Conservation (phyloP, 768 basidiomycete genomes). For the Flagelloscypha sp. region DNA sequence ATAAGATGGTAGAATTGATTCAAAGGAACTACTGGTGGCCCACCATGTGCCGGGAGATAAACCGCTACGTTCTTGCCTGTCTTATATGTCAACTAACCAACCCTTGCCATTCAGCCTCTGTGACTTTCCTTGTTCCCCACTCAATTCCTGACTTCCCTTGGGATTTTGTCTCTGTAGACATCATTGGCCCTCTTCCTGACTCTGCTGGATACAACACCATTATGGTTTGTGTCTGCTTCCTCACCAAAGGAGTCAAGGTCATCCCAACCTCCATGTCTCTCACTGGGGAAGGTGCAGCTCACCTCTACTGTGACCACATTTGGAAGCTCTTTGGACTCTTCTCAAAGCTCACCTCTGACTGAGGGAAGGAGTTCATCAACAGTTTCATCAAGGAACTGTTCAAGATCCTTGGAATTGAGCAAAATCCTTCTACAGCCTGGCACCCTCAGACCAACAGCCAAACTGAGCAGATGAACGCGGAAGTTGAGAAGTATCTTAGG, state of each 20-base stretch:
- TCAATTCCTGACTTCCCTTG: too few relatives aligned
- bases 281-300: conserved; percentile 13
- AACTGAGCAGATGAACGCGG: conserved; percentile 23
- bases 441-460: conserved; percentile 16
- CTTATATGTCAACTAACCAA: conserved; percentile 23
- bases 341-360: conserved; percentile 17
- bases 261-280: conserved; percentile 14
- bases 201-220: too few relatives aligned
- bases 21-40: conserved; percentile 20
- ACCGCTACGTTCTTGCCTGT: conserved; percentile 21
- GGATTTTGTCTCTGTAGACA: too few relatives aligned
- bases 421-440: conserved; percentile 15
- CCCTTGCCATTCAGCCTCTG: conserved; percentile 19
- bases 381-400: conserved; percentile 23
- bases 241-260: too few relatives aligned
- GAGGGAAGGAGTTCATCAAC: conserved; percentile 21
- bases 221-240: too few relatives aligned
- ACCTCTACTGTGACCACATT: conserved; percentile 13
- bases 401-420: conserved; percentile 21
- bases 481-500: conserved; percentile 21
- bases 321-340: conserved; percentile 21
- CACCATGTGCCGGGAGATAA: conserved; percentile 9
- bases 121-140: too few relatives aligned
- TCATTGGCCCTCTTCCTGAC: too few relatives aligned
- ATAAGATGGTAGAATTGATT: conserved; percentile 22